These are phyloP conservation scores for Cymbidium sinense DNA, from an alignment of 106 monocot species.

Conservation along the genomic window DNA sequence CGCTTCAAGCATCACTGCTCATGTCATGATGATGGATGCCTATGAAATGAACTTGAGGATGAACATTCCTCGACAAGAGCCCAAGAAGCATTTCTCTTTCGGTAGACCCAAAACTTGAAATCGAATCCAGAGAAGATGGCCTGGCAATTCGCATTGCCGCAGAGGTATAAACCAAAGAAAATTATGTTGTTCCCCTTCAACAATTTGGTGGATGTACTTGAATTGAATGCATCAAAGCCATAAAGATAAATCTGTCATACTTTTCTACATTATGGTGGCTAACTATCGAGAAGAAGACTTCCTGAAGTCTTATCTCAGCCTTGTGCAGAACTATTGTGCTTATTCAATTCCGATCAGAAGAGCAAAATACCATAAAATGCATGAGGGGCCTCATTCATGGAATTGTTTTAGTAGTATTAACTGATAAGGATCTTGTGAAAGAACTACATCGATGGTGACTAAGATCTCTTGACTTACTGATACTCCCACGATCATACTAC, in stretches of 20 bases:
- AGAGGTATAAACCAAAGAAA: too few species aligned
- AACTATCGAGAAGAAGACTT: conserved; percentile 48
- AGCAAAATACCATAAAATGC: conserved; percentile 75
- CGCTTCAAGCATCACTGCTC: conserved; percentile 59
- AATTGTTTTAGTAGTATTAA: conserved; percentile 29
- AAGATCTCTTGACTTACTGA: conserved; percentile 53
- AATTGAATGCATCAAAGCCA: too few species aligned
- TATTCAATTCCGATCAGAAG: conserved; percentile 49
- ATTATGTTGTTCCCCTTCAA: too few species aligned
- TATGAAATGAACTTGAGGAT: conserved; percentile 32
- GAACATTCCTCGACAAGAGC: conserved; percentile 16
- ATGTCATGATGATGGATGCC: conserved; percentile 97
- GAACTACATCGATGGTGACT: conserved; percentile 65
- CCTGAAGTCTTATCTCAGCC: conserved; percentile 65
- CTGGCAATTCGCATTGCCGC: conserved; percentile 85
- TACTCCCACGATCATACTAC: too few species aligned
- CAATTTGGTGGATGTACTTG: too few species aligned
- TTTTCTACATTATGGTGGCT: too few species aligned
- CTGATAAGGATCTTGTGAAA: conserved; percentile 61
- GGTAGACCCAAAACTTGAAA: conserved; percentile 27
- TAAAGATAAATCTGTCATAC: not conserved
- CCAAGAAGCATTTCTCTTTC: too few species aligned
- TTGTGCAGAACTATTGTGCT: conserved; percentile 50
- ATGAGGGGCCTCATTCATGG: too few species aligned
- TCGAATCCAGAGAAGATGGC: conserved; percentile 61